phyloP scores from a whole-genome alignment of 768 basidiomycete species.

The Leccinum pellstonianum region DNA sequence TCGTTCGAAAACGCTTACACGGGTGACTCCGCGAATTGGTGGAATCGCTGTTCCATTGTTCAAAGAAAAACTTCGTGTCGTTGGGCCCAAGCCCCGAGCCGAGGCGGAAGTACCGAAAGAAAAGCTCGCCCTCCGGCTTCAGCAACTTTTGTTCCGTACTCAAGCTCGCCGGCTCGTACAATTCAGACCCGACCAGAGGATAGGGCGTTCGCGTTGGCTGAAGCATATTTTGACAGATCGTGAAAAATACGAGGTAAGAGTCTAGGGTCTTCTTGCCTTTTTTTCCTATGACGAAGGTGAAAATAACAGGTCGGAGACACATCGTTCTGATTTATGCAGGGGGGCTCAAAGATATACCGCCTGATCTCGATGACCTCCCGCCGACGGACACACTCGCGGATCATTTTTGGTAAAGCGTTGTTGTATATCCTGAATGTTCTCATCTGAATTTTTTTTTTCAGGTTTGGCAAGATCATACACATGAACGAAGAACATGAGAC shows the following conservation, averaged over 20 bases:
- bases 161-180: conserved; percentile 14
- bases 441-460: conserved; percentile 25
- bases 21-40: conserved; percentile 62
- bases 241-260: conserved; percentile 42
- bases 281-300: conserved; percentile 4
- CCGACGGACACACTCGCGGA: conserved; percentile 44
- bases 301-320: conserved; percentile 57
- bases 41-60: conserved; percentile 51
- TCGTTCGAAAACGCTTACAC: conserved; percentile 54
- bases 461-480: conserved; percentile 67
- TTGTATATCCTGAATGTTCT: background rate
- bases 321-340: conserved; percentile 50
- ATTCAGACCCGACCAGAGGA: conserved; percentile 33
- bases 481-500: conserved; percentile 42
- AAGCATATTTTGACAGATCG: conserved; percentile 43
- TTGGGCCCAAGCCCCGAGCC: conserved; percentile 42
- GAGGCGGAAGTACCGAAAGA: conserved; percentile 15
- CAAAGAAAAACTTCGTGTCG: conserved; percentile 50
- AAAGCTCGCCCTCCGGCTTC: conserved; percentile 19
- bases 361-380: conserved; percentile 37
- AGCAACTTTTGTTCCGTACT: conserved; percentile 22
- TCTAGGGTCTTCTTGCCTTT: background rate
- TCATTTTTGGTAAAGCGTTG: conserved; percentile 58
- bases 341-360: conserved; percentile 28
- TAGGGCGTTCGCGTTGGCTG: conserved; percentile 37